Evolutionary conservation across 345 rosid genomes (phyloP).

Genomic region (Hibiscus mutabilis): DNA sequence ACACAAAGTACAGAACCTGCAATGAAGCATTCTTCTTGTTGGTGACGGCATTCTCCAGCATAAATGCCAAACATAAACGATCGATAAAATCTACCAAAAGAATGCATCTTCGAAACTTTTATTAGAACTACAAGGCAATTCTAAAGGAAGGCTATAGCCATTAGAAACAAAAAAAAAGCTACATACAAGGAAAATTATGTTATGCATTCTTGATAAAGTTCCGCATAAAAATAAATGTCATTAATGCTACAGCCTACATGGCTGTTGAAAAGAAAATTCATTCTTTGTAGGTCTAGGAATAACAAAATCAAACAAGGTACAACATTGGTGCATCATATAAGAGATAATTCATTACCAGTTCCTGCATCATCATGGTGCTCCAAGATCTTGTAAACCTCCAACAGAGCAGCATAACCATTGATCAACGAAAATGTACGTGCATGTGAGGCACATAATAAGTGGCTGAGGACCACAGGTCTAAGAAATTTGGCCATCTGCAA

Average conservation of each 20-base stretch:
- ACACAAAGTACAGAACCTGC: slow-evolving; percentile 87
- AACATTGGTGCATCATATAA: neutral
- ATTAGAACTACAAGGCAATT: neutral
- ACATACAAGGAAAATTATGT: neutral
- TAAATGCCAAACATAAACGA: neutral
- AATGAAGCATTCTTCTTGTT: neutral
- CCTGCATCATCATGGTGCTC: slow-evolving; percentile 87
- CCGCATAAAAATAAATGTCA: neutral
- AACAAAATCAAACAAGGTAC: neutral
- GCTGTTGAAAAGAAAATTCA: neutral
- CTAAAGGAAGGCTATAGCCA: neutral
- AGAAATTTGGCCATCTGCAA: slow-evolving; percentile 68
- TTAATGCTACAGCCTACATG: neutral
- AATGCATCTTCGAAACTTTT: neutral
- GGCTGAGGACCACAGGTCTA: slow-evolving; percentile 65
- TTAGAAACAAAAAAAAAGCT: no score
- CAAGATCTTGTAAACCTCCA: slow-evolving; percentile 75
- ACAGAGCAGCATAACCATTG: slow-evolving; percentile 80
- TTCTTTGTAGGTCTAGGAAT: neutral
- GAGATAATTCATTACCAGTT: slow-evolving; percentile 34
- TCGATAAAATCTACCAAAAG: neutral
- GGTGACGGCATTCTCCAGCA: neutral
- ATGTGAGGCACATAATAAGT: slow-evolving; percentile 81
- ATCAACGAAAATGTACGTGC: slow-evolving; percentile 79
- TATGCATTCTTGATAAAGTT: neutral